Evolutionary conservation across 2,329 filamentous ascomycete genomes (phyloP).

Genomic region (Xylaria sp.): DNA sequence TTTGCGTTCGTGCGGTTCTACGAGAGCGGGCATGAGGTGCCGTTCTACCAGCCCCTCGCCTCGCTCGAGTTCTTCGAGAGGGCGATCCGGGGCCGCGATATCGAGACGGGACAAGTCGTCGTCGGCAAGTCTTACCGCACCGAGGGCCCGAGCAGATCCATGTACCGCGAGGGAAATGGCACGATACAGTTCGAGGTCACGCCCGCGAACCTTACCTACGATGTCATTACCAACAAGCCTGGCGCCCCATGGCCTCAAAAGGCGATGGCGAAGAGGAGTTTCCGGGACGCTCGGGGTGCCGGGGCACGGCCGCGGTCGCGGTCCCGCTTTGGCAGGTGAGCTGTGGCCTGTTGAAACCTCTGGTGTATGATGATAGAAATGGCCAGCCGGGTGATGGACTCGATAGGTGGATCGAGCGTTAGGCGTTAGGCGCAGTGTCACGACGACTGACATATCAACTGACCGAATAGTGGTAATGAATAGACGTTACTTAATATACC

Average conservation of each 20-base stretch:
- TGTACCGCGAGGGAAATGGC: conserved; percentile 56
- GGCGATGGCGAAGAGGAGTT: conserved; percentile 40
- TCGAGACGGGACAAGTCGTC: conserved; percentile 57
- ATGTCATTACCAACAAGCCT: conserved; percentile 46
- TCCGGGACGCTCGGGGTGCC: conserved; percentile 28
- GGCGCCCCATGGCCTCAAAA: conserved; percentile 43
- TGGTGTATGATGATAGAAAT: not conserved
- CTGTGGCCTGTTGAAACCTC: not conserved
- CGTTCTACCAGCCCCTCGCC: conserved; percentile 64
- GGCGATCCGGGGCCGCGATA: conserved; percentile 57
- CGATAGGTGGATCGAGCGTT: not conserved
- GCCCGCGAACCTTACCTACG: conserved; percentile 48
- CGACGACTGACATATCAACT: not conserved
- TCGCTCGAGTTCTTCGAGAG: conserved; percentile 61
- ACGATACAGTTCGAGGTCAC: conserved; percentile 50
- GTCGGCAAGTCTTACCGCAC: conserved; percentile 48
- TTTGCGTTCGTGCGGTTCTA: conserved; percentile 62
- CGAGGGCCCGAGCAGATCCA: conserved; percentile 55
- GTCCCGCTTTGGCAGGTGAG: conserved; percentile 14
- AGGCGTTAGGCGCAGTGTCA: not conserved
- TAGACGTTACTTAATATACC: conserved; percentile 24
- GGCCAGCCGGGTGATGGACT: not conserved
- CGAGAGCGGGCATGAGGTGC: conserved; percentile 55
- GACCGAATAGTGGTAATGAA: conserved; percentile 13
- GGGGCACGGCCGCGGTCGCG: conserved; percentile 16